Evolutionary conservation across 495 filamentous ascomycete species (phyloP).

Genomic region (Clavariopsis aquatica): DNA sequence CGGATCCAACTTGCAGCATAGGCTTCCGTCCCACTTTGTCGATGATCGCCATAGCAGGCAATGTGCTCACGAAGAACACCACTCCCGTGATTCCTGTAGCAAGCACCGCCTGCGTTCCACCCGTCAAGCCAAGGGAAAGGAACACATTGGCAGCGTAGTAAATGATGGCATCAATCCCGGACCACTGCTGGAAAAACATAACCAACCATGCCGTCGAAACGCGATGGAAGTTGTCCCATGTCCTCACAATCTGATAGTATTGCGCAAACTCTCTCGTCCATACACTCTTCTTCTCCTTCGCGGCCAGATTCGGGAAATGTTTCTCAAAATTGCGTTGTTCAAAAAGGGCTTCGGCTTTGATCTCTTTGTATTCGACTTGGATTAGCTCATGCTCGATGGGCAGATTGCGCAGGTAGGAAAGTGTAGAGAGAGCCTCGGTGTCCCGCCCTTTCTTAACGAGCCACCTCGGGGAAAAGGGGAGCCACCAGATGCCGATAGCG

Average conservation of each 20-base stretch:
- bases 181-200: constrained; percentile 36
- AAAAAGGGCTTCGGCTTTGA: constrained; percentile 35
- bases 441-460: constrained; percentile 38
- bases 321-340: constrained; percentile 24
- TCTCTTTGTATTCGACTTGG: constrained; percentile 38
- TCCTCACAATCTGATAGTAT: constrained; percentile 6
- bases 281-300: constrained; percentile 20
- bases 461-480: constrained; percentile 40
- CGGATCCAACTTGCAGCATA: constrained; percentile 51
- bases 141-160: constrained; percentile 46
- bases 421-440: constrained; percentile 31
- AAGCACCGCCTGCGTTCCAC: constrained; percentile 6
- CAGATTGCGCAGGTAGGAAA: constrained; percentile 33
- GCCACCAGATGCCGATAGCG: constrained; percentile 31
- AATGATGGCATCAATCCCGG: constrained; percentile 42
- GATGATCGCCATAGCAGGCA: constrained; percentile 38
- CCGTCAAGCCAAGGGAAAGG: constrained; percentile 26
- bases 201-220: constrained; percentile 49
- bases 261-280: constrained; percentile 16
- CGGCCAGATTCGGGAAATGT: constrained; percentile 32
- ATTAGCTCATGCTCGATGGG: constrained; percentile 28
- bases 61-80: constrained; percentile 50
- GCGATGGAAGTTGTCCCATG: constrained; percentile 5
- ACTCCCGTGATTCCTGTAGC: constrained; percentile 48
- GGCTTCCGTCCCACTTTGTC: constrained; percentile 52